phyloP scores from a whole-genome alignment of 768 basidiomycete genomes.

The Mycena venus region DNA sequence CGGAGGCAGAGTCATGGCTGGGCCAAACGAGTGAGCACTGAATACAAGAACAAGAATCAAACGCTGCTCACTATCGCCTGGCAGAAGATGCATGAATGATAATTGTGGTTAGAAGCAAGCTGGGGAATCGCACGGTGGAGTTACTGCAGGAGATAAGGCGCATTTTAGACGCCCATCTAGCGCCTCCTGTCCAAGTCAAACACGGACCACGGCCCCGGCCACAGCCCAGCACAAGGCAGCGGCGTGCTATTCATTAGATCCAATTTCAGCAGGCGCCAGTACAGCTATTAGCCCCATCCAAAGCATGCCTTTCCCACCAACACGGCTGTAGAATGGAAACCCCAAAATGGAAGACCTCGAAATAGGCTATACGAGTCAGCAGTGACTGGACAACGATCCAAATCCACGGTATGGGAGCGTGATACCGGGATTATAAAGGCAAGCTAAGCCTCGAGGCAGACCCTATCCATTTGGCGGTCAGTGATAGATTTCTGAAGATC shows the following conservation, averaged over 20 bases:
- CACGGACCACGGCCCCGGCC: conserved; percentile 8
- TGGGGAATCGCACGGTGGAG: background rate
- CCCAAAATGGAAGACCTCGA: no score
- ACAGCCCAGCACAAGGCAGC: background rate
- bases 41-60: background rate
- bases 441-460: no score
- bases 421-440: no score
- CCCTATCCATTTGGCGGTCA: no score
- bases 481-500: no score
- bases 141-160: conserved; percentile 29
- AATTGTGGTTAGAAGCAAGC: conserved; percentile 25
- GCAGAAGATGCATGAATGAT: conserved; percentile 6
- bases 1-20: background rate
- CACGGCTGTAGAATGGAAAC: conserved; percentile 17
- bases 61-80: background rate
- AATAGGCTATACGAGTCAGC: no score
- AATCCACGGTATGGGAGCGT: no score
- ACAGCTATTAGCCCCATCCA: conserved; percentile 12
- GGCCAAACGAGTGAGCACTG: background rate
- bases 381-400: no score
- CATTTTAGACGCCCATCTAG: background rate
- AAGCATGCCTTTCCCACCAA: conserved; percentile 8
- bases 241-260: conserved; percentile 8
- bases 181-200: background rate
- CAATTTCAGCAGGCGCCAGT: background rate